A percentile compares a stretch with the other conserved stretches of the same genome.
phyloP scores from a whole-genome alignment of 257 asterid species.

The Solanum pennellii region DNA sequence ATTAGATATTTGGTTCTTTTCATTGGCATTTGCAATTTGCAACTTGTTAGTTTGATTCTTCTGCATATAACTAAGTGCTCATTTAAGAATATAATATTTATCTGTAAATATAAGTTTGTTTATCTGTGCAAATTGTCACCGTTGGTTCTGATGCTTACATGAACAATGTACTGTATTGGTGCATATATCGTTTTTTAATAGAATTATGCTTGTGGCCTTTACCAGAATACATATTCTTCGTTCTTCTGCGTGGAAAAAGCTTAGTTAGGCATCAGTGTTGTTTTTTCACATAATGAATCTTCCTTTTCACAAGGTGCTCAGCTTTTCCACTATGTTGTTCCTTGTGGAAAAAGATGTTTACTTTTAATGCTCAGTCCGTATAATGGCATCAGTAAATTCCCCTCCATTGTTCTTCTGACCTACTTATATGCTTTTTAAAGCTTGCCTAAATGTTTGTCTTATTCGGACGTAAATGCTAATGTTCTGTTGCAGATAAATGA shows the following conservation, averaged over 20 bases:
- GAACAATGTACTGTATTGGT: conserved; percentile 2
- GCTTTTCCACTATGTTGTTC: conserved; percentile 20
- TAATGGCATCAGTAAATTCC: conserved; percentile 2
- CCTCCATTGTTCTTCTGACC: neutral
- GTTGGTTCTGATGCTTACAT: conserved; percentile 53
- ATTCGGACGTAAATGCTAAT: neutral
- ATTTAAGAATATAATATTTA: conserved; percentile 28
- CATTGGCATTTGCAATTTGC: neutral
- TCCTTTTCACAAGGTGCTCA: conserved; percentile 19
- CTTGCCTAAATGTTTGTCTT: neutral
- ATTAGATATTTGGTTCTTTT: conserved; percentile 35
- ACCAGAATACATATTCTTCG: neutral
- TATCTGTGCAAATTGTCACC: conserved; percentile 32
- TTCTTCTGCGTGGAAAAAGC: neutral
- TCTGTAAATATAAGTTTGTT: conserved; percentile 14
- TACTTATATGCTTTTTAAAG: neutral
- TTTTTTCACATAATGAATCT: conserved; percentile 48
- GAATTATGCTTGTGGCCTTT: conserved; percentile 12
- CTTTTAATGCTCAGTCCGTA: conserved; percentile 5
- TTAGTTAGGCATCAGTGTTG: conserved; percentile 16
- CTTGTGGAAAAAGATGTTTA: neutral
- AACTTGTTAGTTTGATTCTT: conserved; percentile 1
- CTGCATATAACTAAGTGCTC: conserved; percentile 23
- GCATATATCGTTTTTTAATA: neutral
- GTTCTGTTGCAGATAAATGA: neutral